Conservation (phyloP, 2,329 filamentous ascomycete genomes). For the Ceratocystis diversiconidia region DNA sequence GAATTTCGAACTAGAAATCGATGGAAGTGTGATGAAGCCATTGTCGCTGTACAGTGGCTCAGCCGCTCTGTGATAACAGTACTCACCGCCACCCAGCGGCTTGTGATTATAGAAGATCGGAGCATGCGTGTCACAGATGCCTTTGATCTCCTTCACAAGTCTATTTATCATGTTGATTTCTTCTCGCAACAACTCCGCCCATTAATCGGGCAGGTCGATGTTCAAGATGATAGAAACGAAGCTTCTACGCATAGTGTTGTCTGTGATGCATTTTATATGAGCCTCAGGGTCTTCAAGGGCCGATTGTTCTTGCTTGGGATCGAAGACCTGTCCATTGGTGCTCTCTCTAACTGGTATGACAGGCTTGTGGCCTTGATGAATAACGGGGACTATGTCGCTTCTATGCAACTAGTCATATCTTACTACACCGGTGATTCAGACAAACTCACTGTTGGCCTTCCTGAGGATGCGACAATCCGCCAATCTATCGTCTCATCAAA, state of each 20-base stretch:
- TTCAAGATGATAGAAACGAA: conserved; percentile 50
- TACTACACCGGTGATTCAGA: conserved; percentile 89
- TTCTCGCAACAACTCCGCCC: conserved; percentile 77
- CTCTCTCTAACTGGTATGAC: conserved; percentile 94
- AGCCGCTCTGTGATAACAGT: conserved; percentile 84
- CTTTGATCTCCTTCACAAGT: conserved; percentile 79
- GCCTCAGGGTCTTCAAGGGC: conserved; percentile 89
- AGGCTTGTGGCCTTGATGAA: conserved; percentile 88
- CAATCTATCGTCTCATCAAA: conserved; percentile 79
- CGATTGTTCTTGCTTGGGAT: conserved; percentile 85
- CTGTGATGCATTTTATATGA: conserved; percentile 96
- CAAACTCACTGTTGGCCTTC: conserved; percentile 83
- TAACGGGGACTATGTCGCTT: conserved; percentile 84
- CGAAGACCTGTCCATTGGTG: conserved; percentile 81
- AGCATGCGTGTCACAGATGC: conserved; percentile 84
- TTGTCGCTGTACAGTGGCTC: conserved; percentile 93
- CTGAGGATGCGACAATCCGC: conserved; percentile 62
- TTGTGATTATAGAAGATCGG: conserved; percentile 83
- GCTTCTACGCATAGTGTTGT: conserved; percentile 87
- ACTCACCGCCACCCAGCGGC: conserved; percentile 81
- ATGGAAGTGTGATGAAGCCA: conserved; percentile 89
- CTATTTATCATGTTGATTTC: conserved; percentile 81
- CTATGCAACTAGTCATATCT: conserved; percentile 76
- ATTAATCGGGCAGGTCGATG: conserved; percentile 72
- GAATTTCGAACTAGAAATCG: conserved; percentile 70